phyloP scores from a whole-genome alignment of 179 eudicot species.

The Nepenthes alata region DNA sequence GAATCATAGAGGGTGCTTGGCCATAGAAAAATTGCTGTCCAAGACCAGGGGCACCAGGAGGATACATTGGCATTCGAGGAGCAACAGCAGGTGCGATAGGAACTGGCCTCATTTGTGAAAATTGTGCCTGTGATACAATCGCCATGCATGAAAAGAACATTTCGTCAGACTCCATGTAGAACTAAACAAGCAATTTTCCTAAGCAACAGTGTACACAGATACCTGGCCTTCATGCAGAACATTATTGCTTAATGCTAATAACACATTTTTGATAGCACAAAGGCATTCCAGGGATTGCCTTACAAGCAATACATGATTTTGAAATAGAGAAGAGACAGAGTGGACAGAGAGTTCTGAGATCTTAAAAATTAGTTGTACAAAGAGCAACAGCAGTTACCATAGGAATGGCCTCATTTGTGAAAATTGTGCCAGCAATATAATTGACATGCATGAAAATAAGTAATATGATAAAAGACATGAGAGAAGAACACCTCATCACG shows the following conservation, averaged over 20 bases:
- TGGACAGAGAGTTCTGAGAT: no score
- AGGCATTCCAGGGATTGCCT: no score
- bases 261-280: no score
- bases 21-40: conserved; percentile 73
- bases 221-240: no score
- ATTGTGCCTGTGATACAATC: conserved; percentile 47
- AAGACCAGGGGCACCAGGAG: conserved; percentile 67
- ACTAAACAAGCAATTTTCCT: not conserved
- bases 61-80: conserved; percentile 69
- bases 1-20: conserved; percentile 63
- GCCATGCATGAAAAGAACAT: not conserved
- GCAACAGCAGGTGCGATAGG: conserved; percentile 50
- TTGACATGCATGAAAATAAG: not conserved
- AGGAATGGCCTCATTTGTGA: conserved; percentile 61
- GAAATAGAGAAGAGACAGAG: no score
- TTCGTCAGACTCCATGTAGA: not conserved
- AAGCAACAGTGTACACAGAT: no score
- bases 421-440: conserved; percentile 52
- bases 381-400: conserved; percentile 36
- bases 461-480: not conserved
- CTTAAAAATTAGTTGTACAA: no score
- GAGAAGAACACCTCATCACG: not conserved
- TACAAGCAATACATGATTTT: no score
- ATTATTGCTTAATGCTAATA: no score
- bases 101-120: conserved; percentile 63